Percentiles rank a stretch among this genome's conserved stretches.
These are phyloP conservation scores for Picea abies DNA, from an alignment of 83 land plant genomes.

Conservation along the genomic window DNA sequence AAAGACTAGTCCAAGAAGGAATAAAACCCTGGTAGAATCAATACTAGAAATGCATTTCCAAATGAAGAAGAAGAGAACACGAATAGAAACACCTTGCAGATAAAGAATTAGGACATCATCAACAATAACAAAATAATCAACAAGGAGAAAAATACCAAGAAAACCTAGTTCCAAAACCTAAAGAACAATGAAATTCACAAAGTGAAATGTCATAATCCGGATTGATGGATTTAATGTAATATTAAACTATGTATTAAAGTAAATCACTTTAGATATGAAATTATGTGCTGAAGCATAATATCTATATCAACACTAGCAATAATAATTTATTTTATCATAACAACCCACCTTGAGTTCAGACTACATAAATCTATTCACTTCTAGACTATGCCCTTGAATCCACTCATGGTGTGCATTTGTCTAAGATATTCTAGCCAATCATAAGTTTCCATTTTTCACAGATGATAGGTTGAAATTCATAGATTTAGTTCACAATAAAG, in stretches of 20 bases:
- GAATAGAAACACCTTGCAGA: neutral
- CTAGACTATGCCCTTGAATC: neutral
- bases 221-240: neutral
- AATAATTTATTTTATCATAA: neutral
- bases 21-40: neutral
- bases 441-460: neutral
- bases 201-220: neutral
- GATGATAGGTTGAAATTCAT: neutral
- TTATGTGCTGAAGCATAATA: neutral
- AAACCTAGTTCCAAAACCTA: conserved; percentile 35
- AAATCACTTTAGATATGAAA: neutral
- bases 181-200: conserved; percentile 19
- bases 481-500: neutral
- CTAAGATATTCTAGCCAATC: neutral
- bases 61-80: neutral
- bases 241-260: neutral
- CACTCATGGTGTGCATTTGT: neutral
- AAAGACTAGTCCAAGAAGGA: neutral
- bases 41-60: neutral
- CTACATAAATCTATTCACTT: neutral
- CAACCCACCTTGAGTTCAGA: neutral
- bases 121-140: neutral
- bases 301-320: neutral
- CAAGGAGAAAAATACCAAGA: conserved; percentile 27
- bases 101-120: neutral